These are phyloP conservation scores for Kodamaea fukazawae DNA, from an alignment of 805 yeast genomes.

Conservation along the genomic window DNA sequence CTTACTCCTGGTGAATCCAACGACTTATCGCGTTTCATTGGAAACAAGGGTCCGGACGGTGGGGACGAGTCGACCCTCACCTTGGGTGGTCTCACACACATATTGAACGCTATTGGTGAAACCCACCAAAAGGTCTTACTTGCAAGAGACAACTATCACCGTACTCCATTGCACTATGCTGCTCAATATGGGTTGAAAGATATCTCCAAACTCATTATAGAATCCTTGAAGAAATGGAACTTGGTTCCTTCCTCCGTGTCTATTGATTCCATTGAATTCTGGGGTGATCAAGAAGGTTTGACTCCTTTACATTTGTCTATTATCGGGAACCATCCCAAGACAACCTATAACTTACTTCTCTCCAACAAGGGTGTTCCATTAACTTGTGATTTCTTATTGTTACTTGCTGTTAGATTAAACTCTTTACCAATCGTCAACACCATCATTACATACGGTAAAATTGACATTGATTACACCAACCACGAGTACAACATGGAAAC, in stretches of 20 bases:
- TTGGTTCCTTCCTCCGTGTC: slow-evolving; percentile 47
- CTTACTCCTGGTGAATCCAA: slow-evolving; percentile 44
- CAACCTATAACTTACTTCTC: slow-evolving; percentile 58
- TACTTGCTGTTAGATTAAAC: slow-evolving; percentile 67
- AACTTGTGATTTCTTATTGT: slow-evolving; percentile 55
- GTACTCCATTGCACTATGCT: slow-evolving; percentile 89
- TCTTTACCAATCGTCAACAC: slow-evolving; percentile 54
- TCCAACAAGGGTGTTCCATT: slow-evolving; percentile 41
- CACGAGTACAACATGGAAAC: slow-evolving; percentile 63
- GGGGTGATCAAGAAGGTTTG: slow-evolving; percentile 78
- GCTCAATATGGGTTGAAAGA: slow-evolving; percentile 79
- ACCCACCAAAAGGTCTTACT: slow-evolving; percentile 35
- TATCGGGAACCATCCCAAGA: slow-evolving; percentile 76
- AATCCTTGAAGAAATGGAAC: slow-evolving; percentile 56
- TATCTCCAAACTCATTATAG: slow-evolving; percentile 55
- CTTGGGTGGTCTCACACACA: slow-evolving; percentile 56
- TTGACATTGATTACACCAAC: slow-evolving; percentile 64
- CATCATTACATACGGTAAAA: slow-evolving; percentile 53
- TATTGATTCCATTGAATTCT: slow-evolving; percentile 52
- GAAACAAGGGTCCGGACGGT: slow-evolving; percentile 34
- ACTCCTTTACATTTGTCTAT: slow-evolving; percentile 85
- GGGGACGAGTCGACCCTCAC: slow-evolving; percentile 51
- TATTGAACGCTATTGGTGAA: slow-evolving; percentile 48
- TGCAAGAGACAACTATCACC: slow-evolving; percentile 68
- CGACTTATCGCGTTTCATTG: slow-evolving; percentile 24